Percentiles rank a stretch among this genome's conserved stretches.
These are phyloP conservation scores for Dinochytrium kinnereticum DNA, from an alignment of 371 early-diverging fungal species.

Conservation along the genomic window DNA sequence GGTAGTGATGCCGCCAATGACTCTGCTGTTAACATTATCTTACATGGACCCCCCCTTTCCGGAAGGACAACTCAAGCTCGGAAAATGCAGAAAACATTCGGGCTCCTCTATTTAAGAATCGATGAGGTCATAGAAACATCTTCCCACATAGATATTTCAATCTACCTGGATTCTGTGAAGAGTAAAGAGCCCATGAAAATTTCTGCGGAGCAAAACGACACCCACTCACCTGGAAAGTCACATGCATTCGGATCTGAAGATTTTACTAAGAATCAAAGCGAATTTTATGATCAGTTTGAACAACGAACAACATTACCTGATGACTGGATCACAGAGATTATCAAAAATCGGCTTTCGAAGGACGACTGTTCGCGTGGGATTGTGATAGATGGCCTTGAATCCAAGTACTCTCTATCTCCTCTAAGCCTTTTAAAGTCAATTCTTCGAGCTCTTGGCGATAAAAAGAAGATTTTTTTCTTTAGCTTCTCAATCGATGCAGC, in stretches of 20 bases:
- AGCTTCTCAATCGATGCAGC: conserved; percentile 44
- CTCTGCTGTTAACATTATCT: conserved; percentile 38
- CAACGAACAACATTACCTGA: conserved; percentile 40
- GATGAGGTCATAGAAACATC: conserved; percentile 51
- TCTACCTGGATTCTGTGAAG: neutral
- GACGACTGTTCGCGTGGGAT: conserved; percentile 48
- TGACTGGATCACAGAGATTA: conserved; percentile 44
- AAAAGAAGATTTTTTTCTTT: conserved; percentile 42
- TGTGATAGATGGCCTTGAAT: conserved; percentile 61
- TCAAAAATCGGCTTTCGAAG: conserved; percentile 38
- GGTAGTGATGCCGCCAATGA: conserved; percentile 22
- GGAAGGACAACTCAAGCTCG: conserved; percentile 56
- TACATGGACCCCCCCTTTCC: conserved; percentile 63
- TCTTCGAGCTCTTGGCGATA: conserved; percentile 41
- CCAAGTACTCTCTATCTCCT: conserved; percentile 41
- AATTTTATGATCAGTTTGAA: conserved; percentile 32
- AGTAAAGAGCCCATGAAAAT: neutral
- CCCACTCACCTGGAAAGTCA: neutral
- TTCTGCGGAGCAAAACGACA: neutral
- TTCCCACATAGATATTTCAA: neutral
- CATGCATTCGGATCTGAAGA: conserved; percentile 6
- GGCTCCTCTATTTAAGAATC: conserved; percentile 41
- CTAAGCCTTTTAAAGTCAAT: conserved; percentile 37
- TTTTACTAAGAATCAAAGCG: conserved; percentile 17
- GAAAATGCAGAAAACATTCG: conserved; percentile 33